Evolutionary conservation across 169 alveolate genomes (phyloP).

Genomic region (Cryptosporidium xiaoi): DNA sequence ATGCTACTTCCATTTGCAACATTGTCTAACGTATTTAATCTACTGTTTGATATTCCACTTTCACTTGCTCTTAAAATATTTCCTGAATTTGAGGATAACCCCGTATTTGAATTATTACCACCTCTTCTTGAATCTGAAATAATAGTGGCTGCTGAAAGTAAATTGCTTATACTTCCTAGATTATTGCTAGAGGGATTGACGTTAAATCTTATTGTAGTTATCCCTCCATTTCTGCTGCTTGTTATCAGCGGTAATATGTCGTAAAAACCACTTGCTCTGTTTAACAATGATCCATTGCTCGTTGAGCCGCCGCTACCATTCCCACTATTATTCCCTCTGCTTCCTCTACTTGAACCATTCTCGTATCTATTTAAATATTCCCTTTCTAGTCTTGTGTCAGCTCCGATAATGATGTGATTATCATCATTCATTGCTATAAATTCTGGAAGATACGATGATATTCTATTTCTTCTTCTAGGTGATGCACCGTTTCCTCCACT

Average conservation of each 20-base stretch:
- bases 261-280: constrained; percentile 14
- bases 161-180: constrained; percentile 9
- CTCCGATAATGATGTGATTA: neutral
- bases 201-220: constrained; percentile 55
- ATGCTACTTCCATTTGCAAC: neutral
- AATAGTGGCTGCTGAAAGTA: constrained; percentile 43
- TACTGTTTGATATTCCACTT: neutral
- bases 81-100: neutral
- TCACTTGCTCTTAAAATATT: neutral
- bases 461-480: constrained; percentile 37
- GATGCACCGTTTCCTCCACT: neutral
- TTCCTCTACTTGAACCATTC: neutral
- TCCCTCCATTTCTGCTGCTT: constrained; percentile 52
- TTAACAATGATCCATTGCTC: constrained; percentile 11
- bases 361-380: neutral
- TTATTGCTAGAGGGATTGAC: constrained; percentile 40
- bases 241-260: constrained; percentile 61
- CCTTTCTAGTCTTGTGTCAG: neutral
- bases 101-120: neutral
- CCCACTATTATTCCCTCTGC: neutral
- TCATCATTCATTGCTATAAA: constrained; percentile 3
- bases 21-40: neutral
- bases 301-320: neutral
- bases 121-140: constrained; percentile 63
- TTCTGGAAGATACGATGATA: neutral